Evolutionary conservation across 108 stramenopile genomes (phyloP).

Genomic region (Stephanodiscus triporus): DNA sequence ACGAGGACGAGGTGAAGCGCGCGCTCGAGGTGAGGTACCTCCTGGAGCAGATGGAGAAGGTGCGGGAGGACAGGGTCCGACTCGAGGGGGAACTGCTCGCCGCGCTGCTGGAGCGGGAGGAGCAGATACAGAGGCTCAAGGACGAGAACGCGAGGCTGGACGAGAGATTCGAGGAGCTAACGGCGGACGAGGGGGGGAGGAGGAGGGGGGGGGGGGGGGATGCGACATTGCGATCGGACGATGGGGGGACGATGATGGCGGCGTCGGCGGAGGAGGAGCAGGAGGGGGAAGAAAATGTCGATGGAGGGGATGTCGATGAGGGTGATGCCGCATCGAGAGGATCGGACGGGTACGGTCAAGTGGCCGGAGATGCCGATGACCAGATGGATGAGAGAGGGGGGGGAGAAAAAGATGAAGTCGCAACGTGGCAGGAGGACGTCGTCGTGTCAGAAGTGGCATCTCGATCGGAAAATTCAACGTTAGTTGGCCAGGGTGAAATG

Average conservation of each 20-base stretch:
- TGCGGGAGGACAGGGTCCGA: constrained; percentile 53
- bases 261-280: too few species aligned
- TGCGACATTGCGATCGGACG: neutral
- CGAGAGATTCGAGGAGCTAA: constrained; percentile 41
- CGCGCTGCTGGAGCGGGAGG: constrained; percentile 60
- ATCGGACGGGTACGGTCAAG: neutral
- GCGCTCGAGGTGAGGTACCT: constrained; percentile 53
- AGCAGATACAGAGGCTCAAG: constrained; percentile 42
- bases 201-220: neutral
- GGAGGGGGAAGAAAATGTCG: neutral
- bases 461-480: constrained; percentile 6
- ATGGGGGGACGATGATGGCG: neutral
- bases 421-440: neutral
- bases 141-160: constrained; percentile 50
- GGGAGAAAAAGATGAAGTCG: neutral
- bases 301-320: neutral
- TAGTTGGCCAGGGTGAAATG: neutral
- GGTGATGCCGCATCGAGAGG: neutral
- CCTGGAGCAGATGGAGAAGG: constrained; percentile 49
- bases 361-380: neutral
- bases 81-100: constrained; percentile 70
- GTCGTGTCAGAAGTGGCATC: neutral
- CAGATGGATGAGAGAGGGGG: neutral
- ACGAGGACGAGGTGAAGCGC: constrained; percentile 45
- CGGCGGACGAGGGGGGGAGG: neutral